A percentile compares a stretch with the other conserved stretches of the same genome.
Evolutionary conservation across 768 basidiomycete species (phyloP).

Genomic region (Pulveroboletus sp.): DNA sequence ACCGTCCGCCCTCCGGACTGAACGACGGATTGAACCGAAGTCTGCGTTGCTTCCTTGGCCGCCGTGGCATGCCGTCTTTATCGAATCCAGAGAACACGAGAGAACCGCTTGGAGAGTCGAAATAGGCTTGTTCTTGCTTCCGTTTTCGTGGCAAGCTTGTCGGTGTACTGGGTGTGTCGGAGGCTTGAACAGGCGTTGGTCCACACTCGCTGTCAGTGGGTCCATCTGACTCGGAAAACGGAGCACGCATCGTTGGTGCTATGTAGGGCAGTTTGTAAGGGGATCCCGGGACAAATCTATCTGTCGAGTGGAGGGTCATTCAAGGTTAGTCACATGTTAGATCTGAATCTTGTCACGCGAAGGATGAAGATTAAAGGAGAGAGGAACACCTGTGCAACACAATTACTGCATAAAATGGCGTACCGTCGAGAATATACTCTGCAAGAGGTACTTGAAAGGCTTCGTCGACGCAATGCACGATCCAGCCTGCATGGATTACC

Average conservation of each 20-base stretch:
- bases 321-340: slow-evolving; percentile 2
- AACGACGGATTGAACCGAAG: slow-evolving; percentile 25
- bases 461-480: slow-evolving; percentile 25
- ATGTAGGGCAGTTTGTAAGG: slow-evolving; percentile 17
- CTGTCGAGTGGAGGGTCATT: slow-evolving; percentile 4
- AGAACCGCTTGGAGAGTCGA: slow-evolving; percentile 25
- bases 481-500: slow-evolving; percentile 32
- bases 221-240: neutral
- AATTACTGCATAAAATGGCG: slow-evolving; percentile 3
- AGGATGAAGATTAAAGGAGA: neutral
- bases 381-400: too few relatives aligned
- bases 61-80: slow-evolving; percentile 27
- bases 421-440: slow-evolving; percentile 30
- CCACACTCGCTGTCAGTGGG: neutral
- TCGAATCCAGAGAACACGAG: slow-evolving; percentile 27
- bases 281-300: slow-evolving; percentile 11
- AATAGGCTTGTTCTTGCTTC: slow-evolving; percentile 26
- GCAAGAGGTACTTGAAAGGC: slow-evolving; percentile 25
- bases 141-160: slow-evolving; percentile 21
- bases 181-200: neutral
- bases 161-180: slow-evolving; percentile 26
- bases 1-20: slow-evolving; percentile 12
- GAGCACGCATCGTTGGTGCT: neutral
- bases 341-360: neutral
- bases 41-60: slow-evolving; percentile 26